These are phyloP conservation scores for Eragrostis tef DNA, from an alignment of 202 grass and related monocot genomes.

Conservation along the genomic window DNA sequence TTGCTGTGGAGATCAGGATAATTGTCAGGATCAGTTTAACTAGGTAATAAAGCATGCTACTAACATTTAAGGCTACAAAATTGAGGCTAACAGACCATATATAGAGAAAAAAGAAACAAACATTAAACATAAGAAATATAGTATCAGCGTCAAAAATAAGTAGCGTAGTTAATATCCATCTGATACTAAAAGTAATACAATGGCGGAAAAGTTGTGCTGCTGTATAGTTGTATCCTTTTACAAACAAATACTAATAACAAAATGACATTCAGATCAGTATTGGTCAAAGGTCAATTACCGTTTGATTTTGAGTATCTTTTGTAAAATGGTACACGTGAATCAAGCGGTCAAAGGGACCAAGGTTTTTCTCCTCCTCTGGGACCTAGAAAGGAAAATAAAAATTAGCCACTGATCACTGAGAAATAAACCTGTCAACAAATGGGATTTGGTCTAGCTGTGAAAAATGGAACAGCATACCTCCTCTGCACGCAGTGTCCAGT, in stretches of 20 bases:
- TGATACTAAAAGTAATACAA: neutral
- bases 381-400: conserved; percentile 64
- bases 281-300: conserved; percentile 59
- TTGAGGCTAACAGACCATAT: neutral
- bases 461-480: conserved; percentile 63
- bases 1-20: conserved; percentile 59
- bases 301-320: conserved; percentile 94
- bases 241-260: conserved; percentile 4
- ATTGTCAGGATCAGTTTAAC: conserved; percentile 37
- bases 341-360: conserved; percentile 83
- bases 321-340: conserved; percentile 99
- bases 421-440: conserved; percentile 6
- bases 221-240: conserved; percentile 2
- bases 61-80: neutral
- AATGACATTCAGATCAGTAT: conserved; percentile 17
- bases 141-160: neutral
- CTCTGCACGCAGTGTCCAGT: conserved; percentile 97
- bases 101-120: too few species aligned
- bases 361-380: conserved; percentile 95
- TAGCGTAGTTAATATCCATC: neutral
- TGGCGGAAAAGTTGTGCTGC: neutral
- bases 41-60: conserved; percentile 11
- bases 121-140: too few species aligned
- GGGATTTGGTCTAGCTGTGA: conserved; percentile 28
- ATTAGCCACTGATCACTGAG: conserved; percentile 21